Evolutionary conservation across 2,329 filamentous ascomycete species (phyloP).

Genomic region (Hypoxylon sp.): DNA sequence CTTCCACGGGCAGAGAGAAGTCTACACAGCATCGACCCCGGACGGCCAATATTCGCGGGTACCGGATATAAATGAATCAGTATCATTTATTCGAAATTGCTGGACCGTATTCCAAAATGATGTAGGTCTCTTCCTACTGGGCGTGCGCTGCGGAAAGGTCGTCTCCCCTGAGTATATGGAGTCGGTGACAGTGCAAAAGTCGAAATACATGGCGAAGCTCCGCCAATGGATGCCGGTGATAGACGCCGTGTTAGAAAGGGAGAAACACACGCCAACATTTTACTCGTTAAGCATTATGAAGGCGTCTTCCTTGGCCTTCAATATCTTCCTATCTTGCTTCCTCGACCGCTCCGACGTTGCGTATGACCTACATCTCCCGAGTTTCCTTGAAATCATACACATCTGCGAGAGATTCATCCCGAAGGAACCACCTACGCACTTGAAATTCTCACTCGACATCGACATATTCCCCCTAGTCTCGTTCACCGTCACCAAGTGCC

Average conservation of each 20-base stretch:
- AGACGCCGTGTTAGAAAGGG: conserved; percentile 30
- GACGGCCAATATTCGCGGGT: conserved; percentile 17
- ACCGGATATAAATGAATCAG: conserved; percentile 31
- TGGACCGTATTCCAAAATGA: conserved; percentile 45
- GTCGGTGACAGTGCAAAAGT: conserved; percentile 23
- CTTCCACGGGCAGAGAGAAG: conserved; percentile 36
- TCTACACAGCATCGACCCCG: not conserved
- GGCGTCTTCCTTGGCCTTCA: conserved; percentile 32
- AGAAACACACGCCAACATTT: conserved; percentile 12
- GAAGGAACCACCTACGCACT: conserved; percentile 30
- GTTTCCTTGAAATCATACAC: conserved; percentile 42
- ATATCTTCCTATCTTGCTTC: conserved; percentile 45
- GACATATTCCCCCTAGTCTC: conserved; percentile 46
- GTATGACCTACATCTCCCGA: conserved; percentile 42
- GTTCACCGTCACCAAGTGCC: conserved; percentile 46
- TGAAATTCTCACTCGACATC: conserved; percentile 44
- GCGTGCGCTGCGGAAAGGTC: conserved; percentile 37
- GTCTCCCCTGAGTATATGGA: conserved; percentile 23
- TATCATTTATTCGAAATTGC: conserved; percentile 33
- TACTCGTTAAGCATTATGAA: conserved; percentile 40
- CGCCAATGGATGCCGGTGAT: conserved; percentile 41
- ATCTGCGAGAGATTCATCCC: conserved; percentile 41
- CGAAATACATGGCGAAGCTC: conserved; percentile 35
- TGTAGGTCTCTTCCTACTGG: conserved; percentile 46
- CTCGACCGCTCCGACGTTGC: conserved; percentile 44